phyloP scores from a whole-genome alignment of 495 filamentous ascomycete genomes.

The Halenospora varia region DNA sequence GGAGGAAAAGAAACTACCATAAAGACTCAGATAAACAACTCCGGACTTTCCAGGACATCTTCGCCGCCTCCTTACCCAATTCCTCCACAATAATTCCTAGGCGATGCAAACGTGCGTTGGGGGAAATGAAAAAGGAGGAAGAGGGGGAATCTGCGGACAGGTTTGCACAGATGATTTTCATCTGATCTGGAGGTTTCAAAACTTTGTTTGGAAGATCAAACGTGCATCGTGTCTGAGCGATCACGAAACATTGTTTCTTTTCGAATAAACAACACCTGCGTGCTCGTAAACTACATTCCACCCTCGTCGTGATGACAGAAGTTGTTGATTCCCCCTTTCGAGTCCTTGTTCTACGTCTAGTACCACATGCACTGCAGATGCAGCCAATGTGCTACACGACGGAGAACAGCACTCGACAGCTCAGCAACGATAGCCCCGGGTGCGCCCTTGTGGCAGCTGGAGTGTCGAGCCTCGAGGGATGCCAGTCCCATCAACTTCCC shows the following conservation, averaged over 20 bases:
- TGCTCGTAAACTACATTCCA: not conserved
- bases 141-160: not conserved
- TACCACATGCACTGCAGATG: too few relatives aligned
- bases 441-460: too few relatives aligned
- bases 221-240: not conserved
- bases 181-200: not conserved
- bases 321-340: not conserved
- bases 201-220: not conserved
- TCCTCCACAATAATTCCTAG: not conserved
- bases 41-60: not conserved
- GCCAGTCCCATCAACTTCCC: too few relatives aligned
- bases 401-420: too few relatives aligned
- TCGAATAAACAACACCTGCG: not conserved
- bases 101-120: not conserved
- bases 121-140: constrained; percentile 5
- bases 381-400: too few relatives aligned
- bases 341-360: too few relatives aligned
- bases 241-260: not conserved
- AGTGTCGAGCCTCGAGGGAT: too few relatives aligned
- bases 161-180: constrained; percentile 3
- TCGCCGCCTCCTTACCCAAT: too few relatives aligned
- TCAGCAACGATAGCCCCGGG: too few relatives aligned
- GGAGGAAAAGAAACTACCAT: not conserved
- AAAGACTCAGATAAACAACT: too few relatives aligned
- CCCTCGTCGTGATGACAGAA: not conserved